A percentile compares a stretch with the other conserved stretches of the same genome.
Conservation (phyloP, 164 flowering plant species). For the Stephania yunnanensis region DNA sequence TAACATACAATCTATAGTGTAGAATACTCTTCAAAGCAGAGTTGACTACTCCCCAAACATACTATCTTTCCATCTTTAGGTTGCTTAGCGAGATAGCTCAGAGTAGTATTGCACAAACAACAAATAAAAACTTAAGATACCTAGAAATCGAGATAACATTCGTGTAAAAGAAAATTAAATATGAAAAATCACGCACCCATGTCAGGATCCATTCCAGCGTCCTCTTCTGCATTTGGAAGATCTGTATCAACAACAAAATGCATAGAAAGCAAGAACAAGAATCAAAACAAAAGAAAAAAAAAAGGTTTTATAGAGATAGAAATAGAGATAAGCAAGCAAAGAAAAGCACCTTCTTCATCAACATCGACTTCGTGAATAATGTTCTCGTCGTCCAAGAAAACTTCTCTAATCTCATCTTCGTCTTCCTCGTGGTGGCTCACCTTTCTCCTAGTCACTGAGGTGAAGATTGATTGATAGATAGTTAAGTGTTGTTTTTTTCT, state of each 20-base stretch:
- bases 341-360: conserved; percentile 63
- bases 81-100: too few relatives aligned
- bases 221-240: conserved; percentile 73
- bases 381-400: conserved; percentile 60
- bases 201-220: conserved; percentile 32
- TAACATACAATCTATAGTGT: too few relatives aligned
- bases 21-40: too few relatives aligned
- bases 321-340: too few relatives aligned
- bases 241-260: conserved; percentile 28
- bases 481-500: too few relatives aligned
- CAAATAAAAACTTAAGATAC: background rate
- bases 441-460: background rate
- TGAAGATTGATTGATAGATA: too few relatives aligned
- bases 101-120: background rate
- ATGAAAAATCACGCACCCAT: conserved; percentile 14
- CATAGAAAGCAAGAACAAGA: background rate
- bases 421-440: conserved; percentile 36
- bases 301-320: too few relatives aligned
- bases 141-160: background rate
- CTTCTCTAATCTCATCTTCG: conserved; percentile 33
- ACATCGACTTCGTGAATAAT: conserved; percentile 49
- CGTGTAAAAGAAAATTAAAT: background rate
- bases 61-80: background rate
- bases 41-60: background rate
- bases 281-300: background rate